phyloP scores from a whole-genome alignment of 73 alveolate species.

The Paramecium sexaurelia region DNA sequence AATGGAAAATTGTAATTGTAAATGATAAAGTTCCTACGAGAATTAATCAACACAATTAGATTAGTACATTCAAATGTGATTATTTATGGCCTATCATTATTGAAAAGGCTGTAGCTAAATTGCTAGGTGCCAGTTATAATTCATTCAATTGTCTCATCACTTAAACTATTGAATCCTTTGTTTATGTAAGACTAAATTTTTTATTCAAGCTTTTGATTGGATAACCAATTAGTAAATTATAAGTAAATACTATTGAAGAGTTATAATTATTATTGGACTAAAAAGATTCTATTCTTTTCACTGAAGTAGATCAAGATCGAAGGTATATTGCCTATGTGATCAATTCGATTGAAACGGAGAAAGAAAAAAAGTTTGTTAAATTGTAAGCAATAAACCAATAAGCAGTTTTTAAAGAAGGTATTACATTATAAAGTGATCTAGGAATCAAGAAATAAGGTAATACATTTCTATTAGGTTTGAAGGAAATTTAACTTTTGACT shows the following conservation, averaged over 20 bases:
- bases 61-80: not conserved
- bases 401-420: not conserved
- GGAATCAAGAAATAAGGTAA: not conserved
- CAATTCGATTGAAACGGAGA: not conserved
- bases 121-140: not conserved
- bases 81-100: not conserved
- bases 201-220: not conserved
- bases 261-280: not conserved
- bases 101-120: conserved; percentile 10
- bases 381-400: not conserved
- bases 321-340: not conserved
- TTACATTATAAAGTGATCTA: not conserved
- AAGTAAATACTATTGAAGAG: not conserved
- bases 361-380: not conserved
- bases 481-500: not conserved
- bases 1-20: not conserved
- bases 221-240: not conserved
- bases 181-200: not conserved
- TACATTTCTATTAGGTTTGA: not conserved
- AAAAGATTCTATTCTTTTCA: not conserved
- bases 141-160: not conserved
- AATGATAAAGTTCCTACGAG: not conserved
- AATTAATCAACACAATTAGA: not conserved
- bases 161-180: not conserved
- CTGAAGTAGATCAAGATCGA: not conserved